A percentile compares a stretch with the other conserved stretches of the same genome.
Evolutionary conservation across 1,284 basidiomycete species (phyloP).

Genomic region (Puccinia hordei): DNA sequence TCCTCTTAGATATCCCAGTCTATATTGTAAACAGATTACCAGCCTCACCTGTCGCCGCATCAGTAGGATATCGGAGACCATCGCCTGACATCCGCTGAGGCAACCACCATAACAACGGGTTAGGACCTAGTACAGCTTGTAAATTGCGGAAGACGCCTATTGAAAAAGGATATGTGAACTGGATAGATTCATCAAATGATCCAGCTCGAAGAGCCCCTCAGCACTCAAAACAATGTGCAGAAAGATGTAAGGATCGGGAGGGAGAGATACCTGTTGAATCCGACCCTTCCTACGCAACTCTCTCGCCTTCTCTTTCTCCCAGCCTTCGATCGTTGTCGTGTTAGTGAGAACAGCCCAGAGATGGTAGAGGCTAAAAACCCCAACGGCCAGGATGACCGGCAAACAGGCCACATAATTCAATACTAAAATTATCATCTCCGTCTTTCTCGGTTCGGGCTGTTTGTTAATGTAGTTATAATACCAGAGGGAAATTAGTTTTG

Average conservation of each 20-base stretch:
- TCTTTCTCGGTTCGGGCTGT: constrained; percentile 41
- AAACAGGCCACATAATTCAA: constrained; percentile 50
- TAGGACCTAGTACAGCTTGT: constrained; percentile 53
- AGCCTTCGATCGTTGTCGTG: constrained; percentile 51
- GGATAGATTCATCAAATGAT: constrained; percentile 51
- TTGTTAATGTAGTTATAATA: neutral
- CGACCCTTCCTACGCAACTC: constrained; percentile 43
- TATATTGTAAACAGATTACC: neutral
- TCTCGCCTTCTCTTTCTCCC: constrained; percentile 50
- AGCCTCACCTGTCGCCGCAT: constrained; percentile 34
- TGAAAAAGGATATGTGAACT: constrained; percentile 57
- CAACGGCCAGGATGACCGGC: constrained; percentile 49
- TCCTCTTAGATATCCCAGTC: constrained; percentile 11
- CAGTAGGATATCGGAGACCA: constrained; percentile 53
- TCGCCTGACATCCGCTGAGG: constrained; percentile 51
- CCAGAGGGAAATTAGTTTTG: neutral
- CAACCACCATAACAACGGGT: constrained; percentile 54
- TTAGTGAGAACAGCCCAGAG: constrained; percentile 45
- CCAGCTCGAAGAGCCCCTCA: neutral
- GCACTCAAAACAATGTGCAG: neutral
- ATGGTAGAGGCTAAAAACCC: constrained; percentile 49
- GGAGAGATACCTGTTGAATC: constrained; percentile 34
- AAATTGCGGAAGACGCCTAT: constrained; percentile 55
- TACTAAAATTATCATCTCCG: constrained; percentile 46
- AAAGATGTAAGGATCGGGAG: neutral